Conservation (phyloP, 2,329 filamentous ascomycete genomes). For the Pseudogymnoascus sp. region DNA sequence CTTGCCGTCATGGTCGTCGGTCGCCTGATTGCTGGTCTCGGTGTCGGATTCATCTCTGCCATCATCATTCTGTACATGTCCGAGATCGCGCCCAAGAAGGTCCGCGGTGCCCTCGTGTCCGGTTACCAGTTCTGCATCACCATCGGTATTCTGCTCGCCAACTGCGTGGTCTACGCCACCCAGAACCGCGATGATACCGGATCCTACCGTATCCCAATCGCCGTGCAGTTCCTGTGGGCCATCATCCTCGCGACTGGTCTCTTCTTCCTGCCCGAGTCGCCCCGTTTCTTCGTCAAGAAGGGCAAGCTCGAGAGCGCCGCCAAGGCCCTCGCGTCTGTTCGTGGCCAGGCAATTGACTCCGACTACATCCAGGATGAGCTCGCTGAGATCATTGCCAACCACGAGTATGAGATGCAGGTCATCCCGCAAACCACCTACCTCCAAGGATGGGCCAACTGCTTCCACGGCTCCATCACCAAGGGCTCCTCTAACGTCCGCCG, state of each 20-base stretch:
- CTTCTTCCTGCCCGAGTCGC: conserved; percentile 70
- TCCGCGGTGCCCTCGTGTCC: conserved; percentile 66
- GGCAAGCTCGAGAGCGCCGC: conserved; percentile 57
- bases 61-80: conserved; percentile 80
- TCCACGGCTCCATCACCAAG: conserved; percentile 53
- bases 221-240: conserved; percentile 72
- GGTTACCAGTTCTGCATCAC: conserved; percentile 80
- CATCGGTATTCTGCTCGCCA: conserved; percentile 65
- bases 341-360: conserved; percentile 63
- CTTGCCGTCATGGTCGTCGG: conserved; percentile 62
- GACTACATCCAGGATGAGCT: conserved; percentile 70
- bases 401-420: conserved; percentile 67
- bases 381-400: conserved; percentile 76
- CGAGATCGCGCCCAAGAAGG: conserved; percentile 51
- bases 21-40: conserved; percentile 65
- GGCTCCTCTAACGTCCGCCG: conserved; percentile 60
- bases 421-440: conserved; percentile 57
- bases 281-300: conserved; percentile 74
- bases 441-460: conserved; percentile 60
- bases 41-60: conserved; percentile 72
- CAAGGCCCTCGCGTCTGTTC: conserved; percentile 53
- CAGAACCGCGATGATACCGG: conserved; percentile 50
- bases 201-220: conserved; percentile 73
- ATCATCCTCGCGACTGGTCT: conserved; percentile 64
- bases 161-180: conserved; percentile 64